Evolutionary conservation across 2,329 filamentous ascomycete species (phyloP), one percentile per base, ranked within the genome.

Genomic region (Claviceps fusiformis): DNA sequence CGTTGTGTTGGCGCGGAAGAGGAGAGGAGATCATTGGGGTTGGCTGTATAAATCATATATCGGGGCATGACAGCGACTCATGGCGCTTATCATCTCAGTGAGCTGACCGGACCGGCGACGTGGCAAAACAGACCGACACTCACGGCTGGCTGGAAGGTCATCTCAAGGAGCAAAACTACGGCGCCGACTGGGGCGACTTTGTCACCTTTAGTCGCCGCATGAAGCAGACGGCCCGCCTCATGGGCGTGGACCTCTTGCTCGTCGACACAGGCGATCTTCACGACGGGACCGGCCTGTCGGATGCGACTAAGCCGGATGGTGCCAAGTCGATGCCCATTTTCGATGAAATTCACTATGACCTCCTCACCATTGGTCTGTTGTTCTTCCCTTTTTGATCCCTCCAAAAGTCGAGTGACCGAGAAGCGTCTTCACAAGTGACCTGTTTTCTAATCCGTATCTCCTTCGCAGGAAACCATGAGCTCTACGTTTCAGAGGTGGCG

Each of bases 211-310:
- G 76, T 13, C 74, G 73, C 52, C 75, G 75, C 58, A 82, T 85
- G 78, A 80, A 79, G 65, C 68, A 76, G 55, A 80, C 77, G 60
- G 81, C 82, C 4, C 69, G 70, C 24, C 70, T 74, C 13, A 70
- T 82, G 59, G 75, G 76, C 10, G 81, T 83, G 6, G 82, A 85
- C 60, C 62, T 84, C 55, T 69, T 85, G 51, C 65, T 84, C 13
- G 67, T 84, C 51, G 81, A 85, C 61, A 83, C 80, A 47, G 81
- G 80, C 24, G 82, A 86, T 63, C 68, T 86, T n/a, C 82, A 86
- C 62, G 82, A 86, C 58, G 82, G 83, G 2, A 78, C 78, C 33
- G 82, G 82, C 1, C 67, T 85, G 50, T 81, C 77, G 47, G 82
- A 86, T 63, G 77, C 76, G 6, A 84, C 81, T 0, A 68, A 64